Conservation (phyloP, 2,329 filamentous ascomycete species). For the Xylaria sp. region DNA sequence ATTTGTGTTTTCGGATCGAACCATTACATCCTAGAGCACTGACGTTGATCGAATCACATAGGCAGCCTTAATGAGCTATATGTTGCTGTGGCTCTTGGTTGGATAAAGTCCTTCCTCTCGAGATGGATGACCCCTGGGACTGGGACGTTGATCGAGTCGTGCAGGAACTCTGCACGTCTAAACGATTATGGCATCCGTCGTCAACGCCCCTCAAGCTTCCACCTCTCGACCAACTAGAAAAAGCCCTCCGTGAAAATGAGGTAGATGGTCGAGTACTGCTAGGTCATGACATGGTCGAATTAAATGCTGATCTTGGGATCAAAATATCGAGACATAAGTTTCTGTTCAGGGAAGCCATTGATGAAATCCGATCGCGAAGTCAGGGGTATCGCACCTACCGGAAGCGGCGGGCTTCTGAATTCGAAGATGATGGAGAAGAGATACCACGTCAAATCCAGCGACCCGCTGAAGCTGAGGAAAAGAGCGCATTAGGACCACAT, state of each 20-base stretch:
- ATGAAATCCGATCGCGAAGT: slow-evolving; percentile 65
- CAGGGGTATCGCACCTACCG: slow-evolving; percentile 56
- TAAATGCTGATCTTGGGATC: slow-evolving; percentile 66
- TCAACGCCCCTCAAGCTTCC: slow-evolving; percentile 57
- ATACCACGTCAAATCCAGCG: not conserved
- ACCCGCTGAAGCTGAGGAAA: not conserved
- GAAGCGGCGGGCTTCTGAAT: slow-evolving; percentile 39
- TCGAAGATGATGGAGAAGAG: slow-evolving; percentile 34
- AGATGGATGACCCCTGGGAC: slow-evolving; percentile 72
- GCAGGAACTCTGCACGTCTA: slow-evolving; percentile 69
- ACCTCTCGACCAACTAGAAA: slow-evolving; percentile 63
- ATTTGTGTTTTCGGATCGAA: not conserved
- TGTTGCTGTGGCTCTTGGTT: slow-evolving; percentile 2
- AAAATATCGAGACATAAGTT: slow-evolving; percentile 67
- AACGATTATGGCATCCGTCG: slow-evolving; percentile 60
- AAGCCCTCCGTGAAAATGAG: slow-evolving; percentile 67
- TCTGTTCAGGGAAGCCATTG: slow-evolving; percentile 68
- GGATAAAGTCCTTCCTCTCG: not conserved
- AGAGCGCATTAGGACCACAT: not conserved
- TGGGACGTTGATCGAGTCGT: slow-evolving; percentile 79
- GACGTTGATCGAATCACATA: slow-evolving; percentile 9
- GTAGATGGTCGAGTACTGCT: slow-evolving; percentile 75
- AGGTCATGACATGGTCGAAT: slow-evolving; percentile 63
- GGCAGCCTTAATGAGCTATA: slow-evolving; percentile 16
- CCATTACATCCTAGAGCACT: not conserved